These are phyloP conservation scores for Phenoliferia sp. DNA, from an alignment of 1,284 basidiomycete species.

Conservation along the genomic window DNA sequence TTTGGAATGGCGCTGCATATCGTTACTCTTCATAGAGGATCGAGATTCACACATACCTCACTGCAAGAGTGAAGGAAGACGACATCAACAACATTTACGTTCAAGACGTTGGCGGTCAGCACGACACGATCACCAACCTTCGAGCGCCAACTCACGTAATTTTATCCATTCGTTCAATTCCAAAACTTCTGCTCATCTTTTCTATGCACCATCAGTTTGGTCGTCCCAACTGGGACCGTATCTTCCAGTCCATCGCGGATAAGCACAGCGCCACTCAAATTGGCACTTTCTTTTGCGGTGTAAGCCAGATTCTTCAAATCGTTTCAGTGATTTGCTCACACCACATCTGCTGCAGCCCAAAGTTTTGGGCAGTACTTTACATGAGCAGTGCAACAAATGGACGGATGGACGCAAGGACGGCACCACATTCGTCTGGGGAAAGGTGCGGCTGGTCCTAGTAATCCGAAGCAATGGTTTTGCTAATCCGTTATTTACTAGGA, in stretches of 20 bases:
- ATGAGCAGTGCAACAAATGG: conserved; percentile 74
- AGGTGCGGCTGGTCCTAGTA: conserved; percentile 45
- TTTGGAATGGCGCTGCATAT: not conserved
- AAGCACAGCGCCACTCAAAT: conserved; percentile 79
- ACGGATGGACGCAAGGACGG: conserved; percentile 62
- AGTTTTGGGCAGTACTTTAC: conserved; percentile 61
- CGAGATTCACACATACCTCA: conserved; percentile 80
- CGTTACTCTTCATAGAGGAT: conserved; percentile 16
- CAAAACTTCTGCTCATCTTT: too few relatives aligned
- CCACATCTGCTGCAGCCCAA: conserved; percentile 15
- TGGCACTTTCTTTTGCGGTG: conserved; percentile 53
- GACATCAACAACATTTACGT: conserved; percentile 85
- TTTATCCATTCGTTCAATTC: too few relatives aligned
- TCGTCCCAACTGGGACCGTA: conserved; percentile 83
- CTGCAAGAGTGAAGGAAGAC: conserved; percentile 77
- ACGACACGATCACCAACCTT: conserved; percentile 76
- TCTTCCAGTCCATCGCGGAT: conserved; percentile 67
- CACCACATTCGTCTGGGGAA: conserved; percentile 82
- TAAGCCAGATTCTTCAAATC: conserved; percentile 6
- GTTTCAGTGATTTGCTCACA: not conserved
- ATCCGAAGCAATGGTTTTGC: not conserved
- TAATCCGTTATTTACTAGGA: not conserved
- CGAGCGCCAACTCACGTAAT: conserved; percentile 71
- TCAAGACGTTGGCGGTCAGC: conserved; percentile 65
- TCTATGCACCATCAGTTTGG: conserved; percentile 57